These are phyloP conservation scores for Pythium phragmitis DNA, from an alignment of 352 stramenopile species.

Conservation along the genomic window DNA sequence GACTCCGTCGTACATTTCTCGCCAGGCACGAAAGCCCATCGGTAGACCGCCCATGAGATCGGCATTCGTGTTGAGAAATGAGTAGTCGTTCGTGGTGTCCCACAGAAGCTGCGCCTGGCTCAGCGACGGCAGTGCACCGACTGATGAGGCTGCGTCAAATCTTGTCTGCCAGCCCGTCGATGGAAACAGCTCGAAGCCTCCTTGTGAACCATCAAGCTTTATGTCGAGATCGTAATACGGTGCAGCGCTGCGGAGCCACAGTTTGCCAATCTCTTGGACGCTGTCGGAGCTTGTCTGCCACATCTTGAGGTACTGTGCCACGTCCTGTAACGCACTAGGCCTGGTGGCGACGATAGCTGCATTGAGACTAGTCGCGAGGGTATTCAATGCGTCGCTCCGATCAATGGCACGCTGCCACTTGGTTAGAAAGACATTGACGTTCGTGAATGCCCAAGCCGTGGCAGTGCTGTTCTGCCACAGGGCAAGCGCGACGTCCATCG, in stretches of 20 bases:
- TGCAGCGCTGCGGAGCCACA: conserved; percentile 38
- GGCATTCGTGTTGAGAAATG: conserved; percentile 32
- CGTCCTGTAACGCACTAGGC: conserved; percentile 4
- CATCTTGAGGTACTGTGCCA: conserved; percentile 37
- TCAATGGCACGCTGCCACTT: conserved; percentile 56
- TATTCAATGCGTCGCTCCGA: conserved; percentile 14
- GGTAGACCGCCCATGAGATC: conserved; percentile 31
- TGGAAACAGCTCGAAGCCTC: conserved; percentile 53
- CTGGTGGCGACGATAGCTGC: neutral
- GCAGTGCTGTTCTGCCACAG: conserved; percentile 31
- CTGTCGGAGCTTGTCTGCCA: conserved; percentile 50
- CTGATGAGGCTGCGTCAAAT: neutral
- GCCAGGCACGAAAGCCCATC: conserved; percentile 53
- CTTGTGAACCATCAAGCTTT: conserved; percentile 33
- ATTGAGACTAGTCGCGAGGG: conserved; percentile 21
- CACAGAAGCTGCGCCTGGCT: conserved; percentile 47
- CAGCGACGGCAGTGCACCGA: conserved; percentile 31
- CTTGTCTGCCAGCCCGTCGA: conserved; percentile 32
- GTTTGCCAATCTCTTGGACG: conserved; percentile 29
- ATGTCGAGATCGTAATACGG: conserved; percentile 48
- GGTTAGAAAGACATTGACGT: conserved; percentile 32
- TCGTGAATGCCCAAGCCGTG: conserved; percentile 39
- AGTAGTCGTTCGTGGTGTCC: conserved; percentile 39
- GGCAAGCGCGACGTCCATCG: conserved; percentile 36
- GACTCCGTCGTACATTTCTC: conserved; percentile 52